phyloP scores from a whole-genome alignment of 768 basidiomycete species.

The Boletus sp. region DNA sequence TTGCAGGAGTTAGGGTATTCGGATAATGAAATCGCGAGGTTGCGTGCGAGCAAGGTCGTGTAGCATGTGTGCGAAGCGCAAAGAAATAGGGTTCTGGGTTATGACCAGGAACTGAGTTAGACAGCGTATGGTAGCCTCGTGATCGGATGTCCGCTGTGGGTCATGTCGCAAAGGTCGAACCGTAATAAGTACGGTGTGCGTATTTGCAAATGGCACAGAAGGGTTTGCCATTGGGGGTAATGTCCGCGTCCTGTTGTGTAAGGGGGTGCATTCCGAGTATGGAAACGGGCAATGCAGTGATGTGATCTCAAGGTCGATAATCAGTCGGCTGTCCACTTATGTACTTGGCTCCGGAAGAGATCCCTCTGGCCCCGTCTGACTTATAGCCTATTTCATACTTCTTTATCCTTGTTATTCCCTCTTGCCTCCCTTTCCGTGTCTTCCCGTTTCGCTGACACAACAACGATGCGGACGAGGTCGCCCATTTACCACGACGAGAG shows the following conservation, averaged over 20 bases:
- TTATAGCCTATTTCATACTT: conserved; percentile 27
- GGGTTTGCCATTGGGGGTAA: conserved; percentile 24
- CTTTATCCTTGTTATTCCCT: conserved; percentile 11
- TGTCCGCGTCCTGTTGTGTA: background rate
- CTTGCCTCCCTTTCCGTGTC: conserved; percentile 18
- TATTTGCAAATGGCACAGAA: conserved; percentile 25
- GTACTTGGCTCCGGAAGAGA: conserved; percentile 25
- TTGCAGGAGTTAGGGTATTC: conserved; percentile 44
- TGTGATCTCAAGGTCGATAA: conserved; percentile 31
- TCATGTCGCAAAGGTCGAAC: conserved; percentile 1
- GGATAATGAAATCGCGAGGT: conserved; percentile 37
- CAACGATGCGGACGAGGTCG: conserved; percentile 31
- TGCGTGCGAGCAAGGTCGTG: conserved; percentile 45
- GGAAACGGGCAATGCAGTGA: conserved; percentile 24
- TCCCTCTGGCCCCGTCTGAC: conserved; percentile 21
- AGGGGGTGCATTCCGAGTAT: conserved; percentile 15
- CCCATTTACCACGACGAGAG: conserved; percentile 29
- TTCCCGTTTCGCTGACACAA: conserved; percentile 28
- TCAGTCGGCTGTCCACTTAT: conserved; percentile 33
- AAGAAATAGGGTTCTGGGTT: conserved; percentile 21
- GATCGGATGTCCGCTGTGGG: conserved; percentile 32
- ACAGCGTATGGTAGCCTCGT: conserved; percentile 3
- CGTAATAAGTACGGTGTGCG: conserved; percentile 13
- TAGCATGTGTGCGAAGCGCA: conserved; percentile 24
- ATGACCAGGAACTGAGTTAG: background rate